phyloP scores from a whole-genome alignment of 1,284 basidiomycete genomes.

The Boletellus sp. region DNA sequence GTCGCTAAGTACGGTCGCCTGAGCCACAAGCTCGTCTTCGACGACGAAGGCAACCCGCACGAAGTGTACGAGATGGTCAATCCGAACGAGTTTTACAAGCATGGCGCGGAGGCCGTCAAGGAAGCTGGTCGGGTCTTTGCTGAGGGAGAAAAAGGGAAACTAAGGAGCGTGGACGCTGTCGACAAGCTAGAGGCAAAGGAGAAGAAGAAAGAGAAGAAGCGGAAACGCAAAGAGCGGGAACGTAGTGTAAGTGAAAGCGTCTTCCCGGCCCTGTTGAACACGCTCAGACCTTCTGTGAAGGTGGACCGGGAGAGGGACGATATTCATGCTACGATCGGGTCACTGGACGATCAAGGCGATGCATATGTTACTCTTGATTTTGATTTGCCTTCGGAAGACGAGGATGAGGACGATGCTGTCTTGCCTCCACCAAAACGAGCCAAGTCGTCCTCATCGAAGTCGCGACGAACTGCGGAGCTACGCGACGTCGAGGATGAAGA shows the following conservation, averaged over 20 bases:
- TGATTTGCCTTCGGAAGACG: slow-evolving; percentile 44
- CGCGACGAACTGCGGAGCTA: slow-evolving; percentile 6
- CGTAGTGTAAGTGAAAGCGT: slow-evolving; percentile 40
- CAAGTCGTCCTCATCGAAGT: slow-evolving; percentile 20
- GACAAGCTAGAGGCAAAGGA: slow-evolving; percentile 85
- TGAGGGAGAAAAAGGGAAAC: slow-evolving; percentile 66
- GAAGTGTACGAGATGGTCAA: slow-evolving; percentile 80
- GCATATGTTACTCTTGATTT: slow-evolving; percentile 76
- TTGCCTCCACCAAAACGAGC: slow-evolving; percentile 41
- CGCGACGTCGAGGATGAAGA: slow-evolving; percentile 49
- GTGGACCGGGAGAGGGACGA: slow-evolving; percentile 20
- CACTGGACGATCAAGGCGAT: slow-evolving; percentile 50
- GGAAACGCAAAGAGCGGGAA: slow-evolving; percentile 82
- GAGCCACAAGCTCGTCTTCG: slow-evolving; percentile 78
- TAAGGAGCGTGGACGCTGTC: slow-evolving; percentile 67
- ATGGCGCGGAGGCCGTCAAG: slow-evolving; percentile 57
- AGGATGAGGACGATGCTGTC: slow-evolving; percentile 39
- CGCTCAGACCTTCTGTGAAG: slow-evolving; percentile 11
- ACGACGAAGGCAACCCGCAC: slow-evolving; percentile 78
- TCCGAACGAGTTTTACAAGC: slow-evolving; percentile 65
- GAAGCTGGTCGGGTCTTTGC: slow-evolving; percentile 70
- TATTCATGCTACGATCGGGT: slow-evolving; percentile 32
- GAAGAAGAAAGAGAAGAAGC: slow-evolving; percentile 85
- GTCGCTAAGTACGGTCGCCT: slow-evolving; percentile 60
- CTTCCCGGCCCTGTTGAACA: not conserved